Conservation (phyloP, 345 rosid genomes). For the Acer negundo region DNA sequence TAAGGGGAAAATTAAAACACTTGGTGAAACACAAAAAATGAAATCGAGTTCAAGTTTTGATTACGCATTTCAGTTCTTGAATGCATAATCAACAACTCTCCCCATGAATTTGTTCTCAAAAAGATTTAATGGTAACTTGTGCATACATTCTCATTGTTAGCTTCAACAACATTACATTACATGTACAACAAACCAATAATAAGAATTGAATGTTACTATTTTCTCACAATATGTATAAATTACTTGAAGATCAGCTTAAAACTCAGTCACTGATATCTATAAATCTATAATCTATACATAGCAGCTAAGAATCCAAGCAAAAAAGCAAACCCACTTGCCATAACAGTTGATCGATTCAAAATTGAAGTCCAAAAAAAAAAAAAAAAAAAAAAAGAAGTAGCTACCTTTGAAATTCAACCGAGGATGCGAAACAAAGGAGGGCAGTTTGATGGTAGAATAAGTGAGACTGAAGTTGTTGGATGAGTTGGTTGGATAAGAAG, state of each 20-base stretch:
- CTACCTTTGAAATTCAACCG: conserved; percentile 30
- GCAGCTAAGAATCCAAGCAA: background rate
- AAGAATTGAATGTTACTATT: background rate
- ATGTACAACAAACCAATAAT: too few species aligned
- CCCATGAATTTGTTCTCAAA: too few species aligned
- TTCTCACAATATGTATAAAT: background rate
- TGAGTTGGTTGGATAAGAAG: conserved; percentile 20
- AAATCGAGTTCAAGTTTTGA: background rate
- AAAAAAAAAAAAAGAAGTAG: background rate
- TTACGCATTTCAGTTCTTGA: background rate
- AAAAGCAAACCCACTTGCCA: background rate
- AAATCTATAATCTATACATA: background rate
- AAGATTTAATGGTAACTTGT: too few species aligned
- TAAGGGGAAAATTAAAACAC: too few species aligned
- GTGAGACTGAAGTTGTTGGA: conserved; percentile 18
- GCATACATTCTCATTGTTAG: too few species aligned
- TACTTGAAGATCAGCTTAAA: background rate
- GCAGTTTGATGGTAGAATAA: conserved; percentile 23
- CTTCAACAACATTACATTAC: background rate
- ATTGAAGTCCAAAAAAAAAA: background rate
- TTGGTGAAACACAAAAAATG: background rate
- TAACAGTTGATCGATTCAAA: background rate
- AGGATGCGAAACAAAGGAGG: conserved; percentile 27
- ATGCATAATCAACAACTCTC: background rate
- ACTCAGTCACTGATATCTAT: background rate